These are phyloP conservation scores for Debaryomyces robertsiae DNA, from an alignment of 1,139 yeast species.

Conservation along the genomic window DNA sequence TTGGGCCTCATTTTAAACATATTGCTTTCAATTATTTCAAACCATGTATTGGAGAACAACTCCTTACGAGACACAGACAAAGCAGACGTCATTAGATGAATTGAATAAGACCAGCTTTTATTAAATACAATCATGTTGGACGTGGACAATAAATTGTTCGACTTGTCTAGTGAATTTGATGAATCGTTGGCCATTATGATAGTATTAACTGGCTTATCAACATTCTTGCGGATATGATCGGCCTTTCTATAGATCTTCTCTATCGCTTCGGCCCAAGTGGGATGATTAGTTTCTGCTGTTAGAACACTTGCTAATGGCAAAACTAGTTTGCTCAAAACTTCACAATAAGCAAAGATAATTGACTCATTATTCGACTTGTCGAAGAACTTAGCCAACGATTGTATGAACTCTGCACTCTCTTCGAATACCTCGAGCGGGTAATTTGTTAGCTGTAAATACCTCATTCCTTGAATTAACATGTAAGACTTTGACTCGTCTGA, in stretches of 20 bases:
- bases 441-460: conserved; percentile 73
- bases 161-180: not conserved
- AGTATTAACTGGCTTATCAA: conserved; percentile 15
- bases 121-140: conserved; percentile 9
- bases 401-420: conserved; percentile 87
- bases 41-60: conserved; percentile 77
- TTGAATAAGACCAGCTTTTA: conserved; percentile 73
- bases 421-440: conserved; percentile 89
- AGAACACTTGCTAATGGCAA: conserved; percentile 81
- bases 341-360: conserved; percentile 77
- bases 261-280: conserved; percentile 89
- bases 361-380: conserved; percentile 63
- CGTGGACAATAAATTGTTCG: not conserved
- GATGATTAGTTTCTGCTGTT: conserved; percentile 95
- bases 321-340: conserved; percentile 72
- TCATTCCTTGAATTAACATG: conserved; percentile 86
- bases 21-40: conserved; percentile 59
- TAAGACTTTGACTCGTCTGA: conserved; percentile 76
- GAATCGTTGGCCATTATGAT: not conserved
- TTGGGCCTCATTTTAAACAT: conserved; percentile 39
- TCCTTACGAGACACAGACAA: conserved; percentile 83
- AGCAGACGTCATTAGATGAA: conserved; percentile 70
- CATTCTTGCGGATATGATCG: conserved; percentile 34
- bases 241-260: conserved; percentile 60
- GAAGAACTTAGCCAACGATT: conserved; percentile 84